These are phyloP conservation scores for Myxozyma mucilagina DNA, from an alignment of 805 yeast species.

Conservation along the genomic window DNA sequence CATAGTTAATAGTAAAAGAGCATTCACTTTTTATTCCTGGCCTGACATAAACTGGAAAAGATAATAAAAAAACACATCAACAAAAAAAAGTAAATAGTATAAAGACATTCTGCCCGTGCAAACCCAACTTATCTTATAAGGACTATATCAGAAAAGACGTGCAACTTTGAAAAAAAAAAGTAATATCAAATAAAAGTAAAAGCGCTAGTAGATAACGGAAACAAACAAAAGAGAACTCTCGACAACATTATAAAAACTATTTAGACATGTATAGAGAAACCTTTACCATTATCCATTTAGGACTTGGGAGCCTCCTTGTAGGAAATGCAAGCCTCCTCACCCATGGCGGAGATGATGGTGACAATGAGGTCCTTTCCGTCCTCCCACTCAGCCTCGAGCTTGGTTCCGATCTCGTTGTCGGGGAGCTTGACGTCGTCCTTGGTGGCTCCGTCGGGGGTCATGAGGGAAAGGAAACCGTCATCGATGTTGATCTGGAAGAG, in stretches of 20 bases:
- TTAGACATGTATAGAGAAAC: background rate
- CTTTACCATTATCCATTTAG: slow-evolving; percentile 10
- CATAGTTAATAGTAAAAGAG: background rate
- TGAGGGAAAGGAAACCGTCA: slow-evolving; percentile 94
- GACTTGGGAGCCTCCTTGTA: slow-evolving; percentile 96
- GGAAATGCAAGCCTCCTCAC: slow-evolving; percentile 98
- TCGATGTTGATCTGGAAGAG: slow-evolving; percentile 78
- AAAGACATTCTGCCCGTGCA: slow-evolving; percentile 7
- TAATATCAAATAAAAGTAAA: background rate
- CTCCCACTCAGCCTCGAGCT: slow-evolving; percentile 88
- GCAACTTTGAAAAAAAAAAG: background rate
- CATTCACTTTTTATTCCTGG: slow-evolving; percentile 15
- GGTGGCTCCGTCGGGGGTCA: slow-evolving; percentile 97
- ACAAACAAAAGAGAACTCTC: background rate
- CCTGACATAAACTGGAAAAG: background rate
- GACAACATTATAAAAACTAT: background rate
- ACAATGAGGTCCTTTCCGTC: slow-evolving; percentile 97
- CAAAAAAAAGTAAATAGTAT: background rate
- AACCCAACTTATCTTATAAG: background rate
- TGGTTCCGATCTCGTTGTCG: slow-evolving; percentile 96
- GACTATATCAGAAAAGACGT: too few species aligned
- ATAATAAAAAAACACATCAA: background rate
- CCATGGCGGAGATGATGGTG: slow-evolving; percentile 97
- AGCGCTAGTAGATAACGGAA: background rate
- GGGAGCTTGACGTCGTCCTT: slow-evolving; percentile 99